Conservation (phyloP, 176 grass and related monocot species). For the Oryza longistaminata region DNA sequence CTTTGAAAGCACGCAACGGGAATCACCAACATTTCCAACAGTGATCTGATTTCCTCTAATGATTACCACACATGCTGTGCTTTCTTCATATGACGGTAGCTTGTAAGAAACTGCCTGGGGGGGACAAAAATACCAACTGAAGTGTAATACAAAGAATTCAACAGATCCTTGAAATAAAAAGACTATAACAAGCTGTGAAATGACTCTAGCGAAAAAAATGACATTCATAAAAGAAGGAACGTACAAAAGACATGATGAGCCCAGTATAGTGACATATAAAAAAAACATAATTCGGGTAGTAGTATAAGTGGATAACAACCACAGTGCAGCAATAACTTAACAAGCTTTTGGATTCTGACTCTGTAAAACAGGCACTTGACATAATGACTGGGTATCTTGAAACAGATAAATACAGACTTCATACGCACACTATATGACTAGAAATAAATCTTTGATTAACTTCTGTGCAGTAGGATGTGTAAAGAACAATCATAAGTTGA, state of each 20-base stretch:
- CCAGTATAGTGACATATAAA: neutral
- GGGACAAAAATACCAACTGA: neutral
- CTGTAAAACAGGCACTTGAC: neutral
- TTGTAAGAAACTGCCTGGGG: neutral
- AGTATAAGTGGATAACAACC: neutral
- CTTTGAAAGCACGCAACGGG: conserved; percentile 27
- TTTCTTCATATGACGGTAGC: neutral
- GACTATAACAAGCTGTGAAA: neutral
- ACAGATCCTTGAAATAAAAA: neutral
- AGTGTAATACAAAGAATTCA: neutral
- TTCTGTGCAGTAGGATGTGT: neutral
- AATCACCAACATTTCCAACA: conserved; percentile 38
- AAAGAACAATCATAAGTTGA: conserved; percentile 1
- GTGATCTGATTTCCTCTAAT: conserved; percentile 24
- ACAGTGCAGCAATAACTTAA: conserved; percentile 8
- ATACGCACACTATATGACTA: neutral
- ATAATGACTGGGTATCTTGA: neutral
- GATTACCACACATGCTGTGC: conserved; percentile 18
- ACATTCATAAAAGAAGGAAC: neutral
- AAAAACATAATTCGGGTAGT: neutral
- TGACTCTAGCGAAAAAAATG: neutral
- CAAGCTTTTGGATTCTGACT: neutral
- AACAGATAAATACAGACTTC: conserved; percentile 15
- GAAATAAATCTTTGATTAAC: neutral
- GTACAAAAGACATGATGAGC: neutral